These are phyloP conservation scores for Diaporthe helianthi DNA, from an alignment of 2,329 filamentous ascomycete species.

Conservation along the genomic window DNA sequence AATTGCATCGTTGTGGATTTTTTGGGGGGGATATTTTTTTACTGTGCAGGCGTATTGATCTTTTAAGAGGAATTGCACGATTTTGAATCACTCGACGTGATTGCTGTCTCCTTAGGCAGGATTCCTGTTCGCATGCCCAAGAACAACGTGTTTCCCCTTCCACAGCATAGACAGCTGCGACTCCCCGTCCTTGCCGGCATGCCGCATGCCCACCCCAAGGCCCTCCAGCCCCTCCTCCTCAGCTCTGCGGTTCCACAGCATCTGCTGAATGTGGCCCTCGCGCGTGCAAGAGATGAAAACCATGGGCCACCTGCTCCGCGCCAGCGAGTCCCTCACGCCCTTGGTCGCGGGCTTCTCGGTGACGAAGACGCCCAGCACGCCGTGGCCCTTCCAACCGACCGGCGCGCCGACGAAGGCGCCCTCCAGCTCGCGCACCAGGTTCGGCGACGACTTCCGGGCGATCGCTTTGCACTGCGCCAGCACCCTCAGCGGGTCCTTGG, in stretches of 20 bases:
- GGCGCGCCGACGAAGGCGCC: slow-evolving; percentile 80
- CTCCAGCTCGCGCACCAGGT: slow-evolving; percentile 75
- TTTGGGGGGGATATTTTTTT: too few relatives aligned
- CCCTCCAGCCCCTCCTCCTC: slow-evolving; percentile 69
- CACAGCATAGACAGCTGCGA: slow-evolving; percentile 58
- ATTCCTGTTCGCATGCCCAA: slow-evolving; percentile 29
- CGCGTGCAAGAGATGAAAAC: slow-evolving; percentile 69
- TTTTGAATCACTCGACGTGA: not conserved
- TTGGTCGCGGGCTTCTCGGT: slow-evolving; percentile 75
- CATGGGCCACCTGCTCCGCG: slow-evolving; percentile 72
- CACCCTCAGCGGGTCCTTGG: slow-evolving; percentile 51
- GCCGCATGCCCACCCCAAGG: slow-evolving; percentile 57
- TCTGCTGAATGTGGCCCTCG: slow-evolving; percentile 67
- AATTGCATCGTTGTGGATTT: not conserved
- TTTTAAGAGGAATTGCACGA: not conserved
- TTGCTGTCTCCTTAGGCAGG: not conserved
- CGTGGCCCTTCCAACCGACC: slow-evolving; percentile 70
- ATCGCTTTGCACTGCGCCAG: slow-evolving; percentile 75
- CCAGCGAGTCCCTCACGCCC: slow-evolving; percentile 77
- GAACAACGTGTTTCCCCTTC: slow-evolving; percentile 52
- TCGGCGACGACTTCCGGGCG: slow-evolving; percentile 59
- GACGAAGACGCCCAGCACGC: slow-evolving; percentile 75
- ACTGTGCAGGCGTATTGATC: not conserved
- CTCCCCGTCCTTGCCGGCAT: slow-evolving; percentile 44
- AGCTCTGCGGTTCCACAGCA: slow-evolving; percentile 75